Percentiles rank a stretch among this genome's conserved stretches.
Conservation (phyloP, 2,329 filamentous ascomycete species). For the Colletotrichum sp. region DNA sequence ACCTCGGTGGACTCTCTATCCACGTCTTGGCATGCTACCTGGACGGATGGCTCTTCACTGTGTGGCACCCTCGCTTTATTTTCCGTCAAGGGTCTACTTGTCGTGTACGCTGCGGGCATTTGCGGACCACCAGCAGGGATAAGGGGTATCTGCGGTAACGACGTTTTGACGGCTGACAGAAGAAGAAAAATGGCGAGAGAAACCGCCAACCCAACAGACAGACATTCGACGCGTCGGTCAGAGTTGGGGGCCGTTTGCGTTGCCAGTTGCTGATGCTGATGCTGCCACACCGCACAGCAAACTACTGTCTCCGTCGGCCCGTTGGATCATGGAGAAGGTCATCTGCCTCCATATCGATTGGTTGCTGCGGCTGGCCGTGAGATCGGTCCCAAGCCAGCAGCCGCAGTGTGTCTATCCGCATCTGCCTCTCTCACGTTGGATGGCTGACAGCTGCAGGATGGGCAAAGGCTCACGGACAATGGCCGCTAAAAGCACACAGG, state of each 20-base stretch:
- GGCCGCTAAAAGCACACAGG: background rate
- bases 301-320: slow-evolving; percentile 1
- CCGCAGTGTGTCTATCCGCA: background rate
- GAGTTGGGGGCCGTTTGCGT: background rate
- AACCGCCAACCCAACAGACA: background rate
- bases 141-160: slow-evolving; percentile 17
- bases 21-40: background rate
- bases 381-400: slow-evolving; percentile 5
- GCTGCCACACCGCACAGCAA: background rate
- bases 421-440: background rate
- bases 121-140: slow-evolving; percentile 2
- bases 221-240: background rate
- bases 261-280: background rate
- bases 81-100: background rate
- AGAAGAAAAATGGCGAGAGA: slow-evolving; percentile 8
- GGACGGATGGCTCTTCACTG: background rate
- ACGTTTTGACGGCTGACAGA: slow-evolving; percentile 3
- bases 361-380: background rate
- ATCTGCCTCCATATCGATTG: background rate
- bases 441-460: background rate
- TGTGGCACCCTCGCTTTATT: background rate
- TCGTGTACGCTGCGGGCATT: background rate
- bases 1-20: background rate
- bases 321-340: background rate
- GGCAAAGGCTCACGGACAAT: background rate